Conservation (phyloP, 768 basidiomycete genomes). For the Mycena chlorophos region DNA sequence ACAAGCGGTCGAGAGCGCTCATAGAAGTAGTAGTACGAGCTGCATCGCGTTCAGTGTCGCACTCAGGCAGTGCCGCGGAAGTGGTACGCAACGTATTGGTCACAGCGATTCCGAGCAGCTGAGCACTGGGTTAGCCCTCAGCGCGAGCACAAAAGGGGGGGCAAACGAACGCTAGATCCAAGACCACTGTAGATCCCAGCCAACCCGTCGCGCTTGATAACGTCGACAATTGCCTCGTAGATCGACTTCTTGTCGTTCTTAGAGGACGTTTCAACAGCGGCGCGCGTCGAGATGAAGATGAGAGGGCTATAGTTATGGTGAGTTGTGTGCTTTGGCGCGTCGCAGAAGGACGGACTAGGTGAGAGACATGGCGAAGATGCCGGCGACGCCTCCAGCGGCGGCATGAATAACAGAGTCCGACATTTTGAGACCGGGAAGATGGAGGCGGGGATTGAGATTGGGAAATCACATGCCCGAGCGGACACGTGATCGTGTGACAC, state of each 20-base stretch:
- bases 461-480: slow-evolving; percentile 25
- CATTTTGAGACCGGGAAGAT: no score
- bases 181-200: slow-evolving; percentile 86
- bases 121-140: slow-evolving; percentile 45
- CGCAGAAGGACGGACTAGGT: slow-evolving; percentile 63
- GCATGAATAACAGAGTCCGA: slow-evolving; percentile 85
- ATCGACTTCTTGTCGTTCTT: slow-evolving; percentile 73
- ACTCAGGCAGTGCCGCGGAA: not conserved
- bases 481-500: not conserved
- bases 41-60: slow-evolving; percentile 35
- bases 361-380: slow-evolving; percentile 86
- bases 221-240: slow-evolving; percentile 67
- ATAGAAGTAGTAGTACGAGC: slow-evolving; percentile 93
- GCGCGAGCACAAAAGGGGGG: not conserved
- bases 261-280: slow-evolving; percentile 88
- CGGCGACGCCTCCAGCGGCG: slow-evolving; percentile 85
- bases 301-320: slow-evolving; percentile 67
- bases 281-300: slow-evolving; percentile 88
- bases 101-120: slow-evolving; percentile 85
- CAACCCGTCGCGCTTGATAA: slow-evolving; percentile 82
- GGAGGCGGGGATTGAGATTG: slow-evolving; percentile 8
- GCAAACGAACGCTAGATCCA: slow-evolving; percentile 25
- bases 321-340: slow-evolving; percentile 10
- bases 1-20: slow-evolving; percentile 65
- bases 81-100: slow-evolving; percentile 76